Percentiles rank a stretch among this genome's conserved stretches.
Conservation (phyloP, 768 basidiomycete species). For the Phanerodontia chrysosporium region DNA sequence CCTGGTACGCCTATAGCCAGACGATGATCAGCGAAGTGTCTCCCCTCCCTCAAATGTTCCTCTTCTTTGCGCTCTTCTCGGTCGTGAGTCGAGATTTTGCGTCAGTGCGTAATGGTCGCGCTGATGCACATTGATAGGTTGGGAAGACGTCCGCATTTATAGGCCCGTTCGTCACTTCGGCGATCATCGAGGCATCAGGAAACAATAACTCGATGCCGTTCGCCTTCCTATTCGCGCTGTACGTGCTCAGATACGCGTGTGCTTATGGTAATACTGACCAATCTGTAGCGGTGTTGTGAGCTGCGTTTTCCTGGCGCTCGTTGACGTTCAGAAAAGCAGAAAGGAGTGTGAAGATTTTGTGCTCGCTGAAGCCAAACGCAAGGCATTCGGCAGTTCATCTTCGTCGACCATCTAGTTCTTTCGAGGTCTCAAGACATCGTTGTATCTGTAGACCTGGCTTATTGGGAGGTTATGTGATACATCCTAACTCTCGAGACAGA, state of each 20-base stretch:
- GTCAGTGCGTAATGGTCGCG: background rate
- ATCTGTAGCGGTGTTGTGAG: constrained; percentile 44
- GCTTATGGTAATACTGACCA: background rate
- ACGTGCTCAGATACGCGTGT: constrained; percentile 22
- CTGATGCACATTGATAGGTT: constrained; percentile 35
- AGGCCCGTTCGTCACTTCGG: constrained; percentile 70
- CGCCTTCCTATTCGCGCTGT: constrained; percentile 68
- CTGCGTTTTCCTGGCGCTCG: constrained; percentile 55
- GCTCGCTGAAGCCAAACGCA: constrained; percentile 42
- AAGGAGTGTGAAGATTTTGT: constrained; percentile 61
- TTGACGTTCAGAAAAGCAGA: constrained; percentile 62
- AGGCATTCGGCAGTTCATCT: constrained; percentile 28
- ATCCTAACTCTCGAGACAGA: too few species aligned
- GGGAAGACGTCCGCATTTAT: constrained; percentile 78
- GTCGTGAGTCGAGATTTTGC: constrained; percentile 37
- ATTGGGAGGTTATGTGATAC: too few species aligned
- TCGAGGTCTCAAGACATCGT: background rate
- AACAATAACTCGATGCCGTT: constrained; percentile 77
- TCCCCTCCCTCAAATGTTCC: constrained; percentile 69
- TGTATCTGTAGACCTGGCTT: too few species aligned
- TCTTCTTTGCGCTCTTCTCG: constrained; percentile 73
- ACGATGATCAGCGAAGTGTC: constrained; percentile 82
- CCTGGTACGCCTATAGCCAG: constrained; percentile 80
- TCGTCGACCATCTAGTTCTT: background rate
- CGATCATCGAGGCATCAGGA: constrained; percentile 63